These are phyloP conservation scores for Aciculosporium take DNA, from an alignment of 2,329 filamentous ascomycete species.

Conservation along the genomic window DNA sequence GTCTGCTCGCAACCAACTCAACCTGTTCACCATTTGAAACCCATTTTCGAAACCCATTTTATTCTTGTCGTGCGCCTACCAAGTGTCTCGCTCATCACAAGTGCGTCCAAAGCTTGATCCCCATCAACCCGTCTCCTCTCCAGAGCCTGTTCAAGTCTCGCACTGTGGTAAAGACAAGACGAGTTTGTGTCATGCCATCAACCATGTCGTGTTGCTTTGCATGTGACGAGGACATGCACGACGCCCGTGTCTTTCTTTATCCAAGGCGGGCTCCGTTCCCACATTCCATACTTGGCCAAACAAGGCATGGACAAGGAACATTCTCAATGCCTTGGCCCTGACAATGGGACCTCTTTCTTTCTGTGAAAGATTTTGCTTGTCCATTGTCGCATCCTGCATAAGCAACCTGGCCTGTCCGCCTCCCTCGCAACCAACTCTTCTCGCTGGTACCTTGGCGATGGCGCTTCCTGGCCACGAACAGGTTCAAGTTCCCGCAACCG, in stretches of 20 bases:
- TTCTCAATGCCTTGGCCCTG: no score
- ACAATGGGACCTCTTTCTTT: background rate
- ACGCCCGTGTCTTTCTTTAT: no score
- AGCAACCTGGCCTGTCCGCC: slow-evolving; percentile 2
- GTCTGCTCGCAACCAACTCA: background rate
- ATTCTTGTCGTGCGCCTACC: background rate
- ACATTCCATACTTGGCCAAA: no score
- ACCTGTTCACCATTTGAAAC: background rate
- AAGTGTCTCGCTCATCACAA: background rate
- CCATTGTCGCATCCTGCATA: slow-evolving; percentile 9
- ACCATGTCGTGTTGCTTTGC: no score
- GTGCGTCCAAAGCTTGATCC: background rate
- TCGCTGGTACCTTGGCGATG: background rate
- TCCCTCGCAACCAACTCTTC: background rate
- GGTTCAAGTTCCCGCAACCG: slow-evolving; percentile 5
- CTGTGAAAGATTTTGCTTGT: slow-evolving; percentile 7
- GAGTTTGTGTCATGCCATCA: no score
- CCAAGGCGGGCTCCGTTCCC: background rate
- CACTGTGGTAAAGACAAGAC: no score
- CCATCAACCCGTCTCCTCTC: no score
- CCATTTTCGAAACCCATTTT: no score
- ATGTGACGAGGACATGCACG: no score
- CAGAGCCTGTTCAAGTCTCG: no score
- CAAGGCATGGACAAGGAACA: no score
- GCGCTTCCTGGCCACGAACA: background rate